These are phyloP conservation scores for Phytophthora macrochlamydospora DNA, from an alignment of 352 stramenopile genomes.

Conservation along the genomic window DNA sequence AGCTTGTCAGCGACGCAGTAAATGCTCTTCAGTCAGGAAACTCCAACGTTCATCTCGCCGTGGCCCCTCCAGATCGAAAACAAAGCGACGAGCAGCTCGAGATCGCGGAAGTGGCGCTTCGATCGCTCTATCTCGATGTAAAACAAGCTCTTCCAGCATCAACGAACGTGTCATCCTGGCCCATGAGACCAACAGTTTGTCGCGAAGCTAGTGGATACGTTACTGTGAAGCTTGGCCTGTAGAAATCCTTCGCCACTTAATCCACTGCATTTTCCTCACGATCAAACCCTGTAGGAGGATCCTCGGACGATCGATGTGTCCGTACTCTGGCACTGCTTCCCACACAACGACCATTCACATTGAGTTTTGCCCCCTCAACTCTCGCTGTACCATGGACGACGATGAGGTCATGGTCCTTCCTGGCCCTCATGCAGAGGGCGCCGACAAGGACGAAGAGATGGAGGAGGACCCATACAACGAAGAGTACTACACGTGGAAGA, in stretches of 20 bases:
- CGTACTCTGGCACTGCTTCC: too few relatives aligned
- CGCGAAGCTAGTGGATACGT: constrained; percentile 32
- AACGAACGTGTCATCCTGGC: constrained; percentile 21
- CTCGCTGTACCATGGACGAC: too few relatives aligned
- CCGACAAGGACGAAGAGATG: constrained; percentile 46
- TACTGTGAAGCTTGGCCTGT: constrained; percentile 27
- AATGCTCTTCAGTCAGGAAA: constrained; percentile 20
- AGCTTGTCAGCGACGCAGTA: constrained; percentile 39
- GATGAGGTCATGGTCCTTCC: too few relatives aligned
- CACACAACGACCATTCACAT: too few relatives aligned
- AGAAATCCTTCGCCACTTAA: too few relatives aligned
- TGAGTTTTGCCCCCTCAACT: too few relatives aligned
- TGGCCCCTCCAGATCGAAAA: background rate
- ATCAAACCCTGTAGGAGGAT: too few relatives aligned
- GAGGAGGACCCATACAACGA: constrained; percentile 96
- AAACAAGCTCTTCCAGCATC: constrained; percentile 28
- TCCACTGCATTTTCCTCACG: too few relatives aligned
- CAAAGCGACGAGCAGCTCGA: constrained; percentile 23
- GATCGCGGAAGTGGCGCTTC: constrained; percentile 44
- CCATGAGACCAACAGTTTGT: constrained; percentile 20
- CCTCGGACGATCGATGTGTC: too few relatives aligned
- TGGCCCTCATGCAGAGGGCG: background rate
- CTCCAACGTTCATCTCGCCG: background rate
- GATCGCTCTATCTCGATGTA: constrained; percentile 54
- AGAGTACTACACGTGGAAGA: constrained; percentile 99